These are phyloP conservation scores for Naegleria gruberi DNA, from an alignment of 208 protist species.

Conservation along the genomic window DNA sequence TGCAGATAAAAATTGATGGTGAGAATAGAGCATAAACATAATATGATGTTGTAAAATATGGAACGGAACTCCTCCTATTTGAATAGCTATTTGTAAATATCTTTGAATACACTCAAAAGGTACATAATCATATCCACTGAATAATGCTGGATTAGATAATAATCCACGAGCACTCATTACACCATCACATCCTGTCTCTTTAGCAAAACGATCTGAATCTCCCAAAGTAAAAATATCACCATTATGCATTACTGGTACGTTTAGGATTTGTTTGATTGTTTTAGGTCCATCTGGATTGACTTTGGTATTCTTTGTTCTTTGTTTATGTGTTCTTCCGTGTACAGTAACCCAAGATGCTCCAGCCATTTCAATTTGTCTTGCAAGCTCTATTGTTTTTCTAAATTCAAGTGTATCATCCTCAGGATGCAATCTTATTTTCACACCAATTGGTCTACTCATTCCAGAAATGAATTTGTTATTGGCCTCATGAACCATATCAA, in stretches of 20 bases:
- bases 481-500: slow-evolving; percentile 52
- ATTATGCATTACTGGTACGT: slow-evolving; percentile 67
- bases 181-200: slow-evolving; percentile 51
- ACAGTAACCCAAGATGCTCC: slow-evolving; percentile 68
- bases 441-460: slow-evolving; percentile 27
- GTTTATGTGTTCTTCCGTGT: slow-evolving; percentile 60
- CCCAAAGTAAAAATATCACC: slow-evolving; percentile 55
- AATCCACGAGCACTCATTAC: slow-evolving; percentile 69
- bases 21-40: background rate
- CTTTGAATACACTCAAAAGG: background rate
- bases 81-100: background rate
- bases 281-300: slow-evolving; percentile 56
- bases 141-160: slow-evolving; percentile 67
- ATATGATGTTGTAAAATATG: background rate
- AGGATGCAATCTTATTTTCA: slow-evolving; percentile 70
- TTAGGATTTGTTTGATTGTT: slow-evolving; percentile 52
- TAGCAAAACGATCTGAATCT: slow-evolving; percentile 46
- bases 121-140: slow-evolving; percentile 35
- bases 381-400: slow-evolving; percentile 64
- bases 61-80: background rate
- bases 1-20: background rate
- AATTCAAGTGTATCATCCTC: slow-evolving; percentile 23
- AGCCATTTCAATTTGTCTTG: slow-evolving; percentile 58
- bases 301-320: slow-evolving; percentile 44
- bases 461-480: background rate